Evolutionary conservation across 2,329 filamentous ascomycete species (phyloP).

Genomic region (Graphium sp.): DNA sequence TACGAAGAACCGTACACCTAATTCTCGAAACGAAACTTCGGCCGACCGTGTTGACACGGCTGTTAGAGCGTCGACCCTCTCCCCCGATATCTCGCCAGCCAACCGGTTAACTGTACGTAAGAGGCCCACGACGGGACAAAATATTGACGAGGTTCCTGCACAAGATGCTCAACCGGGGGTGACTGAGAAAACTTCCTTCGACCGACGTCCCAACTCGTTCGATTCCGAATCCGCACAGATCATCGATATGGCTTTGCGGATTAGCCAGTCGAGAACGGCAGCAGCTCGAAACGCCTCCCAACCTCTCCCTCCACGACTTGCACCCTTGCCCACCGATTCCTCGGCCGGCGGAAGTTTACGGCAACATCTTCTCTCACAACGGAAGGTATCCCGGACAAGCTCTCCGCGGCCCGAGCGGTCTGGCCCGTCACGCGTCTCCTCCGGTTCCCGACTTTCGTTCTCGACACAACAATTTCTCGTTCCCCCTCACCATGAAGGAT

Average conservation of each 20-base stretch:
- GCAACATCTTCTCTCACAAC: constrained; percentile 57
- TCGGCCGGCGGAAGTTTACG: constrained; percentile 41
- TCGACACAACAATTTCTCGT: too few relatives aligned
- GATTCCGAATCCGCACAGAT: constrained; percentile 76
- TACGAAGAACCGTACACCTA: too few relatives aligned
- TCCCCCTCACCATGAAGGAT: constrained; percentile 25
- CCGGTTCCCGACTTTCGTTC: neutral
- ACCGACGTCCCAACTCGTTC: too few relatives aligned
- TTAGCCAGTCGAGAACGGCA: constrained; percentile 64
- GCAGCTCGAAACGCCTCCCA: constrained; percentile 37
- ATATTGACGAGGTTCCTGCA: too few relatives aligned
- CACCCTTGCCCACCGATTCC: constrained; percentile 34
- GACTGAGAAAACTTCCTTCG: too few relatives aligned
- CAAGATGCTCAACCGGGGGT: too few relatives aligned
- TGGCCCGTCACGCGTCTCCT: constrained; percentile 8
- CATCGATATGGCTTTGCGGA: constrained; percentile 76
- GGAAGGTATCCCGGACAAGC: constrained; percentile 40
- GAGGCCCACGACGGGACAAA: too few relatives aligned
- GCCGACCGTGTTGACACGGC: too few relatives aligned
- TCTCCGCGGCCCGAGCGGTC: constrained; percentile 36
- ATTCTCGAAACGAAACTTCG: too few relatives aligned
- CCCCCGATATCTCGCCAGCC: too few relatives aligned
- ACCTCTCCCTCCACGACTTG: constrained; percentile 30
- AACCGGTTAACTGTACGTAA: too few relatives aligned
- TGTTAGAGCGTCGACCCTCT: too few relatives aligned